Evolutionary conservation across 106 monocot genomes (phyloP).

Genomic region (Posidonia australis): DNA sequence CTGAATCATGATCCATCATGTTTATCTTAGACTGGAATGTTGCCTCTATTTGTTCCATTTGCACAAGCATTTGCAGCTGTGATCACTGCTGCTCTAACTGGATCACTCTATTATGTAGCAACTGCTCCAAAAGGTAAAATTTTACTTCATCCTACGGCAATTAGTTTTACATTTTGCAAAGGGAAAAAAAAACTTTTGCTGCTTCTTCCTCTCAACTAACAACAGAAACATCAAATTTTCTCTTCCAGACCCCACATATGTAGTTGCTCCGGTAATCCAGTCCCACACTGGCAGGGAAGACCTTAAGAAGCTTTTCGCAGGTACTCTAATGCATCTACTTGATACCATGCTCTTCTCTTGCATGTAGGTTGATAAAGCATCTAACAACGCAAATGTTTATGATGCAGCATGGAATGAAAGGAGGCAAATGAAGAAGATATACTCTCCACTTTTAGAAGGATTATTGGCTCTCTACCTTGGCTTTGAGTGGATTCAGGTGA

Average conservation of each 20-base stretch:
- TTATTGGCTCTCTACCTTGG: conserved; percentile 85
- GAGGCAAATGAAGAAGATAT: conserved; percentile 95
- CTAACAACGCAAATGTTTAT: background rate
- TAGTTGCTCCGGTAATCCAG: conserved; percentile 64
- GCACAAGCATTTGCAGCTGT: conserved; percentile 99
- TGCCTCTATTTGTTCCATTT: conserved; percentile 84
- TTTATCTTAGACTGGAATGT: conserved; percentile 58
- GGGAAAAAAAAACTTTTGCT: too few relatives aligned
- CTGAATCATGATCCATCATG: background rate
- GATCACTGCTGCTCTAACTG: conserved; percentile 77
- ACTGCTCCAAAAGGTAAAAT: conserved; percentile 33
- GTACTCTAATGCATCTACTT: conserved; percentile 15
- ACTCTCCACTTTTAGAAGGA: conserved; percentile 87
- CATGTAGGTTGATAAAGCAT: background rate
- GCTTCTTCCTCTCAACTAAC: too few relatives aligned
- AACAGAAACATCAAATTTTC: too few relatives aligned
- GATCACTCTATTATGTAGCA: conserved; percentile 63
- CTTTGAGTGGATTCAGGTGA: conserved; percentile 94
- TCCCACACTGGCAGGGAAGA: conserved; percentile 54
- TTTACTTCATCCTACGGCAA: too few relatives aligned
- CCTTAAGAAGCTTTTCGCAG: conserved; percentile 89
- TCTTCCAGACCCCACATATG: conserved; percentile 79
- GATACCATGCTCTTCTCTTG: background rate
- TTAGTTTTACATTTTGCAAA: background rate
- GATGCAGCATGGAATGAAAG: conserved; percentile 84